Evolutionary conservation across 75 land plant species (phyloP).

Genomic region (Adiantum capillusveneris): DNA sequence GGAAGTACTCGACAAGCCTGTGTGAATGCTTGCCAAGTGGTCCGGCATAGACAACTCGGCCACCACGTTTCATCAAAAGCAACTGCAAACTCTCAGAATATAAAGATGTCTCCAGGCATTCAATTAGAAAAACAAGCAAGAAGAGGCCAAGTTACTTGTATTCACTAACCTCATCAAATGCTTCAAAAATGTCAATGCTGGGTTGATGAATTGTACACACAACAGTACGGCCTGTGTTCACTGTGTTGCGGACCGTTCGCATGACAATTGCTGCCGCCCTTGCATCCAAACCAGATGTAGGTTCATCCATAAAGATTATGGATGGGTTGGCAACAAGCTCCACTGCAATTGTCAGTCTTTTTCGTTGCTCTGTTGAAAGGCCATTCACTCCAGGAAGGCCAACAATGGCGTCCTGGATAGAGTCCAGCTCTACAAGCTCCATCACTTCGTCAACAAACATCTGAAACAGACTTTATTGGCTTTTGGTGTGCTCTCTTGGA

Average conservation of each 20-base stretch:
- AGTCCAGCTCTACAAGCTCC: constrained; percentile 72
- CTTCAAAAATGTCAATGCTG: constrained; percentile 28
- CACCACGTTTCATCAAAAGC: constrained; percentile 45
- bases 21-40: constrained; percentile 33
- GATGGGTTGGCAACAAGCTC: constrained; percentile 74
- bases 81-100: constrained; percentile 17
- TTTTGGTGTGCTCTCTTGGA: too few relatives aligned
- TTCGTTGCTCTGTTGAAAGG: constrained; percentile 76
- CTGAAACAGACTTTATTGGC: constrained; percentile 13
- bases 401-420: constrained; percentile 52
- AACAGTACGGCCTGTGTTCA: constrained; percentile 31
- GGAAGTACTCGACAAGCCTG: constrained; percentile 33
- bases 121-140: background rate
- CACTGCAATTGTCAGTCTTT: constrained; percentile 75
- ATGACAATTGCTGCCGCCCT: constrained; percentile 41
- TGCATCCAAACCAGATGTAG: constrained; percentile 40
- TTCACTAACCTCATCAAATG: constrained; percentile 23
- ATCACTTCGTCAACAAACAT: constrained; percentile 53
- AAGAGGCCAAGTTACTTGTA: too few relatives aligned
- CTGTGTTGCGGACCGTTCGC: constrained; percentile 31
- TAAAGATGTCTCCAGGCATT: background rate
- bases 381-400: constrained; percentile 76
- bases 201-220: constrained; percentile 46
- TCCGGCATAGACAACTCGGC: constrained; percentile 42
- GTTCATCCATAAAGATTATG: constrained; percentile 42